These are phyloP conservation scores for Hymenoscyphus occultus DNA, from an alignment of 2,329 filamentous ascomycete genomes.

Conservation along the genomic window DNA sequence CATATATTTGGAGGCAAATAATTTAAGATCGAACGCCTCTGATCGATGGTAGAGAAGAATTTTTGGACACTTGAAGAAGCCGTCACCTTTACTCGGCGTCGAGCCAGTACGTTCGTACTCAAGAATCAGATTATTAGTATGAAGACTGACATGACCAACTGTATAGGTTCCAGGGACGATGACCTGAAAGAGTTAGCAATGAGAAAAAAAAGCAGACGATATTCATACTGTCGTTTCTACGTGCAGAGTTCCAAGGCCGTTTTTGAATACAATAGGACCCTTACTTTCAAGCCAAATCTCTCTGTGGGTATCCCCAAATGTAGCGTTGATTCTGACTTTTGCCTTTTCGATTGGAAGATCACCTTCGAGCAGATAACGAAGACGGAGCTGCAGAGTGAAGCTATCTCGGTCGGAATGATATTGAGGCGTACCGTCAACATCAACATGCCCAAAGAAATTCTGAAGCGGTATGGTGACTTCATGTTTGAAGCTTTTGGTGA, in stretches of 20 bases:
- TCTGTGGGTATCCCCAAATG: conserved; percentile 52
- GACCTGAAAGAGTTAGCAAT: conserved; percentile 45
- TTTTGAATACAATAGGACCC: conserved; percentile 43
- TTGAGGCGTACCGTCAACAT: conserved; percentile 63
- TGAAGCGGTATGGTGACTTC: conserved; percentile 67
- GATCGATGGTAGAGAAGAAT: conserved; percentile 72
- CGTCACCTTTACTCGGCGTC: conserved; percentile 19
- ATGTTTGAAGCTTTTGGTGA: conserved; percentile 44
- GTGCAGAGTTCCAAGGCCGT: conserved; percentile 44
- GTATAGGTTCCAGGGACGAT: conserved; percentile 71
- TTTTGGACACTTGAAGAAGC: conserved; percentile 56
- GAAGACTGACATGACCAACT: conserved; percentile 68
- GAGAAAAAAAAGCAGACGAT: not conserved
- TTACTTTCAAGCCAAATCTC: conserved; percentile 62
- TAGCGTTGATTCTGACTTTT: conserved; percentile 60
- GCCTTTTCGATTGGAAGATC: conserved; percentile 63
- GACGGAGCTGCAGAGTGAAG: conserved; percentile 65
- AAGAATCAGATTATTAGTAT: conserved; percentile 61
- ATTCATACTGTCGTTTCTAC: conserved; percentile 45
- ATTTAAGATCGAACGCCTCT: conserved; percentile 64
- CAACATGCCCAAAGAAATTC: conserved; percentile 70
- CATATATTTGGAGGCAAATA: conserved; percentile 66
- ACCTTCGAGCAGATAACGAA: conserved; percentile 72
- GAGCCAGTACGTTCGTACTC: conserved; percentile 58
- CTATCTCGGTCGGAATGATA: conserved; percentile 73